These are phyloP conservation scores for Neocallimastix lanati DNA, from an alignment of 192 early-diverging fungal genomes.

Conservation along the genomic window DNA sequence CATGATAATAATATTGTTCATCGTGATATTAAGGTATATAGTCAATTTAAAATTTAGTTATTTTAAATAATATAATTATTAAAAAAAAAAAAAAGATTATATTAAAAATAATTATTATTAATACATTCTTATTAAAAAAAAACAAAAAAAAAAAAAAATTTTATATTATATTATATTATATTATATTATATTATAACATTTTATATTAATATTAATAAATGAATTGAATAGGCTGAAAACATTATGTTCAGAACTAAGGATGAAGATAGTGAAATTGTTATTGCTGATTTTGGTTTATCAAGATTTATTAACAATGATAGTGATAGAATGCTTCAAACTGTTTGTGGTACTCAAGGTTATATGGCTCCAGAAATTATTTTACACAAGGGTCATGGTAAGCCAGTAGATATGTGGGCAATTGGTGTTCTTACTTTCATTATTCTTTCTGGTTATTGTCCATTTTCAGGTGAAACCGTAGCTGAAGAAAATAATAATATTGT, in stretches of 20 bases:
- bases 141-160: too few relatives aligned
- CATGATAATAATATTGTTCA: slow-evolving; percentile 80
- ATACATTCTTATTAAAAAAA: too few relatives aligned
- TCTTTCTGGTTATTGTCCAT: slow-evolving; percentile 53
- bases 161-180: too few relatives aligned
- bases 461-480: slow-evolving; percentile 12
- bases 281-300: slow-evolving; percentile 1
- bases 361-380: slow-evolving; percentile 24
- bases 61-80: too few relatives aligned
- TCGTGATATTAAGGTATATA: slow-evolving; percentile 23
- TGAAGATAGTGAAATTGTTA: not conserved
- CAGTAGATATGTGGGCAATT: slow-evolving; percentile 70
- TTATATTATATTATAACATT: too few relatives aligned
- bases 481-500: slow-evolving; percentile 26
- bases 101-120: too few relatives aligned
- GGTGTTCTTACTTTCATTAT: slow-evolving; percentile 61
- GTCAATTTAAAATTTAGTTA: too few relatives aligned
- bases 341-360: slow-evolving; percentile 1
- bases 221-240: not conserved
- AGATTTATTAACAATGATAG: not conserved
- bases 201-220: too few relatives aligned
- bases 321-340: not conserved
- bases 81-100: too few relatives aligned
- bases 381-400: slow-evolving; percentile 39
- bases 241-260: slow-evolving; percentile 2